phyloP scores from a whole-genome alignment of 805 yeast species.

The Wickerhamiella bombiphila region DNA sequence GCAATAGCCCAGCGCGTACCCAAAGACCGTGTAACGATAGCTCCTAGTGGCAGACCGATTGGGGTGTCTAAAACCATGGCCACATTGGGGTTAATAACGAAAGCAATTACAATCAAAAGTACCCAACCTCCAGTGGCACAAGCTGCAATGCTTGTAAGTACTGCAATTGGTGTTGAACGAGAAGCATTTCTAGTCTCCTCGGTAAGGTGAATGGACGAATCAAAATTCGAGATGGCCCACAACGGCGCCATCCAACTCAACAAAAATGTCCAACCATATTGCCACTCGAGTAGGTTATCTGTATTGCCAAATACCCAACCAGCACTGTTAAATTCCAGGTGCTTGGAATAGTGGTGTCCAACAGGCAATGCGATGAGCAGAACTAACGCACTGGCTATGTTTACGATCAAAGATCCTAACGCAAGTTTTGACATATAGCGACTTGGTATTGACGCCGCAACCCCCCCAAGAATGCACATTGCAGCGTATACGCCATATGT shows the following conservation, averaged over 20 bases:
- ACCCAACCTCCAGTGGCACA: conserved; percentile 46
- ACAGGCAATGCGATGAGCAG: conserved; percentile 50
- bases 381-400: conserved; percentile 35
- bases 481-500: conserved; percentile 53
- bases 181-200: conserved; percentile 55
- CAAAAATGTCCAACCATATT: conserved; percentile 42
- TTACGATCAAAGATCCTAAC: conserved; percentile 38
- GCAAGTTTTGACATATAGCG: conserved; percentile 42
- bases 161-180: conserved; percentile 49
- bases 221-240: conserved; percentile 50
- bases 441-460: conserved; percentile 43
- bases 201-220: conserved; percentile 52
- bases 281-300: conserved; percentile 45
- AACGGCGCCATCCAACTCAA: conserved; percentile 28
- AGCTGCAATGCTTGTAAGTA: conserved; percentile 38
- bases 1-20: conserved; percentile 29
- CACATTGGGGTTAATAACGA: conserved; percentile 33
- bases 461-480: conserved; percentile 36
- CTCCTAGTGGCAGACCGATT: conserved; percentile 52
- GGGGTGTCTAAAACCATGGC: conserved; percentile 26
- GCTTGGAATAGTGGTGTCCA: conserved; percentile 29
- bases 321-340: conserved; percentile 31
- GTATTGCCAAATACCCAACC: conserved; percentile 38
- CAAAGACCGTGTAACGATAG: conserved; percentile 35
- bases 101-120: conserved; percentile 36